Evolutionary conservation across 2,329 filamentous ascomycete species (phyloP).

Genomic region (Epichloe typhina): DNA sequence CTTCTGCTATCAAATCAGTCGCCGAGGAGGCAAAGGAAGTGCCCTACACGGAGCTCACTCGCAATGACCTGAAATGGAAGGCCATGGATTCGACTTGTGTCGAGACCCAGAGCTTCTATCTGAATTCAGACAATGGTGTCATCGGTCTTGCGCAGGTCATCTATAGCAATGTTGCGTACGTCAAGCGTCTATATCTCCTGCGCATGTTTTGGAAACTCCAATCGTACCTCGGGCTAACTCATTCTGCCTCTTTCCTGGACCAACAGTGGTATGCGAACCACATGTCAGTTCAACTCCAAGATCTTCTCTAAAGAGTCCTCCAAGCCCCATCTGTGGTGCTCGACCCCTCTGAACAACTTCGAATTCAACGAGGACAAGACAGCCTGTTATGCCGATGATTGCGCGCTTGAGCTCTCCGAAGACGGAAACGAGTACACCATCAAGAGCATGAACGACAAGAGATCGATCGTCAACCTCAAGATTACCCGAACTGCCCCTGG

Average conservation of each 20-base stretch:
- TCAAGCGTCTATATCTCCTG: neutral
- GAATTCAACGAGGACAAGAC: conserved; percentile 75
- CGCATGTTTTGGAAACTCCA: neutral
- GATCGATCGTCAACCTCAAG: conserved; percentile 74
- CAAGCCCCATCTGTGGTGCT: conserved; percentile 70
- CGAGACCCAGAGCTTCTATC: conserved; percentile 91
- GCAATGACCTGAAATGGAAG: conserved; percentile 71
- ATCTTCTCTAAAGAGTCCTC: conserved; percentile 66
- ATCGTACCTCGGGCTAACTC: neutral
- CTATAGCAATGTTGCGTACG: conserved; percentile 93
- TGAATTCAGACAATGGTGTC: conserved; percentile 65
- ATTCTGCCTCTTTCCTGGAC: neutral
- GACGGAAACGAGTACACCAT: conserved; percentile 74
- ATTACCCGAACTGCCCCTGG: conserved; percentile 65
- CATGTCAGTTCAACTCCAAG: conserved; percentile 89
- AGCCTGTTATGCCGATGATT: conserved; percentile 75
- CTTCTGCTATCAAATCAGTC: conserved; percentile 75
- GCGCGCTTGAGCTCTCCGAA: conserved; percentile 73
- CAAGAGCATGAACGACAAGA: conserved; percentile 76
- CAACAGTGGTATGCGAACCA: conserved; percentile 51
- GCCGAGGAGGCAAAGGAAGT: conserved; percentile 64
- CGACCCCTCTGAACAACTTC: conserved; percentile 63
- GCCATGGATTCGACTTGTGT: conserved; percentile 74
- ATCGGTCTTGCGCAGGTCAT: conserved; percentile 80
- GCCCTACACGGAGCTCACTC: conserved; percentile 67